Evolutionary conservation across 371 early-diverging fungal genomes (phyloP).

Genomic region (Mucor irregularis): DNA sequence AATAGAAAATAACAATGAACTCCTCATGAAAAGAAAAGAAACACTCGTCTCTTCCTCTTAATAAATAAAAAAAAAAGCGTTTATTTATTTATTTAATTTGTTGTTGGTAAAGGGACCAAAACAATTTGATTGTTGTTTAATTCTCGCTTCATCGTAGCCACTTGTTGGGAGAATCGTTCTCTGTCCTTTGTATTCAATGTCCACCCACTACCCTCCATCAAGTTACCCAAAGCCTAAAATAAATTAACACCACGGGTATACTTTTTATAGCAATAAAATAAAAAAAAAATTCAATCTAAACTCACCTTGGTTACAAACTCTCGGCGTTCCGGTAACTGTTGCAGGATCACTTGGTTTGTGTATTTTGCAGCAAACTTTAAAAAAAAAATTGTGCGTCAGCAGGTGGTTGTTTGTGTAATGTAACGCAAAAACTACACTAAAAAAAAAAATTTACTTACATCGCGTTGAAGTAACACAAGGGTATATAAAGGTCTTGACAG

Average conservation of each 20-base stretch:
- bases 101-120: conserved; percentile 34
- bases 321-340: conserved; percentile 71
- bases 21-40: not conserved
- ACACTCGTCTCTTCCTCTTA: conserved; percentile 16
- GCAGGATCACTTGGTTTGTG: conserved; percentile 62
- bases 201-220: conserved; percentile 71
- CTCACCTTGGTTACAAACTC: conserved; percentile 62
- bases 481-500: conserved; percentile 79
- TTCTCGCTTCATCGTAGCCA: conserved; percentile 67
- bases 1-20: conserved; percentile 3
- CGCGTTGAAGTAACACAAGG: conserved; percentile 71
- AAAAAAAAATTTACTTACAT: conserved; percentile 39
- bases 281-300: conserved; percentile 2
- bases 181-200: conserved; percentile 64
- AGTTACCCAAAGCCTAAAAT: conserved; percentile 39
- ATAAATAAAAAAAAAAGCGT: not conserved
- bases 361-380: conserved; percentile 66
- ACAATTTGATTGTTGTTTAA: conserved; percentile 46
- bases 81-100: not conserved
- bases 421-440: not conserved
- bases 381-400: not conserved
- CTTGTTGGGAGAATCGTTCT: conserved; percentile 75
- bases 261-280: not conserved
- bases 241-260: conserved; percentile 9
- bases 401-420: not conserved